Evolutionary conservation across 495 filamentous ascomycete genomes (phyloP).

Genomic region (Glutinoglossum americanum): DNA sequence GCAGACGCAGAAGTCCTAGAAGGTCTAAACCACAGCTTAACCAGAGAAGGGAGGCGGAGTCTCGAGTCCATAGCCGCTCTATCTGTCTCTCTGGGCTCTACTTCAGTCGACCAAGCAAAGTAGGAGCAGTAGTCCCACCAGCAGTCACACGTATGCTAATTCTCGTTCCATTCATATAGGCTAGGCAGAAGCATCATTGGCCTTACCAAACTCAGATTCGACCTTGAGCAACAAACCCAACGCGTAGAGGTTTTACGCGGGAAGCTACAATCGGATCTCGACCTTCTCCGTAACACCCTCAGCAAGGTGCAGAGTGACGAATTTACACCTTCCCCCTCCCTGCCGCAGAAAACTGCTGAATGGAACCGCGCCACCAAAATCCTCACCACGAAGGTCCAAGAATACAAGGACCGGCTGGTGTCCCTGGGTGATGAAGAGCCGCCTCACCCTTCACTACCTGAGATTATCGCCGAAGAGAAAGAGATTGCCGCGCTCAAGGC

Average conservation of each 20-base stretch:
- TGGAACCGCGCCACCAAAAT: conserved; percentile 38
- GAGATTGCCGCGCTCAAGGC: conserved; percentile 27
- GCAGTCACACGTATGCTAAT: not conserved
- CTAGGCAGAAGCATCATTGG: conserved; percentile 9
- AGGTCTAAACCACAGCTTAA: conserved; percentile 10
- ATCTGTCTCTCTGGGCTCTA: conserved; percentile 12
- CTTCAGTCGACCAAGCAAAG: conserved; percentile 9
- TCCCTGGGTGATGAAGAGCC: conserved; percentile 17
- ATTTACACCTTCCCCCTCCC: conserved; percentile 27
- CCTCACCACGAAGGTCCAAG: conserved; percentile 31
- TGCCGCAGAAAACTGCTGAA: conserved; percentile 37
- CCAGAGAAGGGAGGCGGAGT: conserved; percentile 9
- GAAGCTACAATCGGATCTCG: conserved; percentile 14
- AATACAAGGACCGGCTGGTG: conserved; percentile 30
- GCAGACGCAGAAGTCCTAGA: conserved; percentile 9
- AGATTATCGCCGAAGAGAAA: conserved; percentile 29
- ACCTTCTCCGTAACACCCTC: conserved; percentile 16
- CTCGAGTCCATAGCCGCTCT: conserved; percentile 15
- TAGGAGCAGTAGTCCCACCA: not conserved
- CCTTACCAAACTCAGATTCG: conserved; percentile 10
- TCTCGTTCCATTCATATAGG: not conserved
- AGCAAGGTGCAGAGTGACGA: conserved; percentile 14
- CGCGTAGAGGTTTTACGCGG: conserved; percentile 9
- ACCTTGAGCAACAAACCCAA: conserved; percentile 8
- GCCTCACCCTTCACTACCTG: conserved; percentile 19